Evolutionary conservation across 495 filamentous ascomycete genomes (phyloP), one percentile per base, ranked within the genome.

Genomic region (Hypoxylon lienhwacheense): DNA sequence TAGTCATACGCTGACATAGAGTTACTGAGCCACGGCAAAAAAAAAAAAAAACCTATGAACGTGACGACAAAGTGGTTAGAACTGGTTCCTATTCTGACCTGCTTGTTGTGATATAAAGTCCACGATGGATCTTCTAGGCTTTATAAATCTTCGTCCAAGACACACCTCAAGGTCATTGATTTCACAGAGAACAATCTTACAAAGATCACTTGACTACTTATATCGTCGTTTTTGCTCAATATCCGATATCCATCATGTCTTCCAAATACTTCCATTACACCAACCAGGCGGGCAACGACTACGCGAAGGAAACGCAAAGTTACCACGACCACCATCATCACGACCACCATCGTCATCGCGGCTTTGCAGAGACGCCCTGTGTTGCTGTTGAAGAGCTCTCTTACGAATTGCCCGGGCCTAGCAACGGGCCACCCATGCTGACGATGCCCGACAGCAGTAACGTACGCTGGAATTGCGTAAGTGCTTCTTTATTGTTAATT

Each of bases 1-100:
- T 34, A 40, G 49, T 60, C 56, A 53, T 60, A 34, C 26, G 36
- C 56, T 60, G 49, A 60, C 56, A 37, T n/a, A 11, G 10, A n/a
- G 47, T 5, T 11, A 39, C 49, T 36, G 31, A 59, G 56, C 56
- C 56, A 45, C 49, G 24, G 16, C n/a, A n/a, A n/a, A n/a, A n/a
- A n/a, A n/a, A n/a, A n/a, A n/a, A n/a, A n/a, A 10, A 21, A 15
- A 15, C 16, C 14, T 31, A 32, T 17, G 45, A 40, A 36, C 5
- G 21, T 43, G 41, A 45, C 12, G 29, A 35, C 12, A 32, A 43
- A 25, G 8, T 44, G 24, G 7, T 20, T 21, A 7, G 35, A 34
- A 16, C 41, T 12, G 1, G 29, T 34, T 31, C 33, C 5, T 22
- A 11, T 35, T 12, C 34, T 14, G 24, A 16, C 21, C 26, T 47